Base-by-base conservation (phyloP, 2,329 filamentous ascomycete species). In the Paracoccidioides lutzii region DNA sequence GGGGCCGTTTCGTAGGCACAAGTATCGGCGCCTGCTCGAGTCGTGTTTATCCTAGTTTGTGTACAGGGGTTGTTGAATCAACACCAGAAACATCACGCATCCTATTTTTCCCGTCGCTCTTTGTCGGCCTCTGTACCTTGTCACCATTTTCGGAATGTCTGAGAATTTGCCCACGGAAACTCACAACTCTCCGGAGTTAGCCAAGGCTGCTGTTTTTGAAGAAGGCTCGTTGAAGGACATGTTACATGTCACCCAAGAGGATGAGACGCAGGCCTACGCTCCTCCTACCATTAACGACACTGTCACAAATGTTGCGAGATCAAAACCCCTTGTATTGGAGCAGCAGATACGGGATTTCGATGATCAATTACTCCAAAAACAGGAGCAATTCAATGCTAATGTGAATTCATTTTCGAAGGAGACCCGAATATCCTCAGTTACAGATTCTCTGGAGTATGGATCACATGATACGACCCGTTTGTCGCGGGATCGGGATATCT, bases 401-500 rank as follows among this genome's bases (percentile, higher is more conserved):
- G 35, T 35, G 15, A 40, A 55, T 42, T 54, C 46, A 12, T 50
- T 43, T 30, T 52, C 44, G 33, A 54, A 41, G n/a, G 43, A 51
- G 2, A 7, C 40, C 22, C 53, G 49, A 30, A 7, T 46, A 40
- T 41, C 43, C 32, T 45, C 37, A 40, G 37, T 43, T 43, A 54
- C 52, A n/a, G 43, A 54, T 48, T 58, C 45, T 30, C 32, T 45
- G 40, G 52, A 50, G n/a, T 46, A 53, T 41, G 58, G 57, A 45
- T 63, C 64, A 44, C 53, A 59, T 53, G 60, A 59, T 44, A 58
- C 60, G 22, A 59, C 54, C 44, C 57, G 59, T 3, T 52, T 60
- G 37, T 59, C 62, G 32, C 59, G 60, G 58, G 62, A 60, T 57
- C 53, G 61, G 33, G 59, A 63, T 52, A 48, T 56, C n/a, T 60